Evolutionary conservation across 371 early-diverging fungal species (phyloP).

Genomic region (Blakeslea trispora): DNA sequence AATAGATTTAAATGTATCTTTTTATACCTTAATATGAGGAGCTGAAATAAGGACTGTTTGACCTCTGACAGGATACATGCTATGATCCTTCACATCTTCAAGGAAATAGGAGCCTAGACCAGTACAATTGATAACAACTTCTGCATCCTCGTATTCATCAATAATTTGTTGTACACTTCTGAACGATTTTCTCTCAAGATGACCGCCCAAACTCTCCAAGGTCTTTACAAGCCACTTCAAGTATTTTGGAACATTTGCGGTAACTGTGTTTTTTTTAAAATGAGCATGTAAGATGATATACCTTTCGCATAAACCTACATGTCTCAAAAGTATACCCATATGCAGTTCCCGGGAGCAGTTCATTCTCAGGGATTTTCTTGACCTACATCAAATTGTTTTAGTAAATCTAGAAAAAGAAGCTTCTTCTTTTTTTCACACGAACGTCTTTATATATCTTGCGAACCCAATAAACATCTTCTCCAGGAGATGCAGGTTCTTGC

Average conservation of each 20-base stretch:
- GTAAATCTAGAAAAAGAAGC: no score
- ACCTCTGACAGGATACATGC: slow-evolving; percentile 72
- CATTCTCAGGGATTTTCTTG: slow-evolving; percentile 21
- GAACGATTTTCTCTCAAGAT: slow-evolving; percentile 43
- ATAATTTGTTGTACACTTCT: slow-evolving; percentile 57
- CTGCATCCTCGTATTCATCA: slow-evolving; percentile 37
- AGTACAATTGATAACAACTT: slow-evolving; percentile 76
- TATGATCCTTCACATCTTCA: slow-evolving; percentile 68
- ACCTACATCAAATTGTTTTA: slow-evolving; percentile 21
- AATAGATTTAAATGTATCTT: neutral
- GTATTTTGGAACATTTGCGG: slow-evolving; percentile 54
- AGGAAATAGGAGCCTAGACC: slow-evolving; percentile 64
- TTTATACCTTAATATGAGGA: slow-evolving; percentile 57
- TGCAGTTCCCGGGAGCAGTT: slow-evolving; percentile 21
- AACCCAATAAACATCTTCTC: slow-evolving; percentile 36
- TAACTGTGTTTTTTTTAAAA: slow-evolving; percentile 18
- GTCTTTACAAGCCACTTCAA: slow-evolving; percentile 62
- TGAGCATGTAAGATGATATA: neutral
- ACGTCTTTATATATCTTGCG: slow-evolving; percentile 37
- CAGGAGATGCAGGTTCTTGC: slow-evolving; percentile 20
- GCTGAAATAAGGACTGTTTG: slow-evolving; percentile 74
- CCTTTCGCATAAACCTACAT: slow-evolving; percentile 24
- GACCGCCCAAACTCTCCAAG: slow-evolving; percentile 60
- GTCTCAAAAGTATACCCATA: slow-evolving; percentile 36
- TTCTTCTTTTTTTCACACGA: slow-evolving; percentile 3